Conservation (phyloP, 2,329 filamentous ascomycete species). For the Colletotrichum costaricense region DNA sequence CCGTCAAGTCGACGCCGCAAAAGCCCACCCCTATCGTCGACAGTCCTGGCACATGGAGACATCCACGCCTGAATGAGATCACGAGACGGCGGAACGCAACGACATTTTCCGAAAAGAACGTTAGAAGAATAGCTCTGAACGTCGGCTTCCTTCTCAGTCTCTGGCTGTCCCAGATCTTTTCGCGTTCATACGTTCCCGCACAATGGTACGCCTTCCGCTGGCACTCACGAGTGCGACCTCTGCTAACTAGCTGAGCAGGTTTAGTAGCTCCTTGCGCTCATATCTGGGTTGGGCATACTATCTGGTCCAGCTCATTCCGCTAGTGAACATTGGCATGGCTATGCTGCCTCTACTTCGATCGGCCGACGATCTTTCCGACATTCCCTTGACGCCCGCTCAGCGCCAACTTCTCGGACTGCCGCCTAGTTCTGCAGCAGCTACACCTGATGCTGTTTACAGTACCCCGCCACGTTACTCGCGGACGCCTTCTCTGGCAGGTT, state of each 20-base stretch:
- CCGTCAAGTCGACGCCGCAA: constrained; percentile 55
- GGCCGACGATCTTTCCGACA: constrained; percentile 85
- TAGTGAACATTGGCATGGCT: constrained; percentile 78
- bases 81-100: constrained; percentile 81
- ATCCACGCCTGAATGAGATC: constrained; percentile 91
- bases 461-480: constrained; percentile 90
- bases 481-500: constrained; percentile 74
- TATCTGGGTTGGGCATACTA: constrained; percentile 59
- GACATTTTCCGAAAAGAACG: constrained; percentile 82
- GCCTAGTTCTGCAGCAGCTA: constrained; percentile 70
- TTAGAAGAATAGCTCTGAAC: constrained; percentile 78
- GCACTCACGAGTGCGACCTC: not conserved
- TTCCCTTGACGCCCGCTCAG: constrained; percentile 90
- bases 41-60: constrained; percentile 86
- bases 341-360: constrained; percentile 78
- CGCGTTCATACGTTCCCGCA: constrained; percentile 49
- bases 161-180: constrained; percentile 49
- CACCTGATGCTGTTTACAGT: constrained; percentile 75
- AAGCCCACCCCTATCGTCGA: constrained; percentile 51
- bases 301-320: constrained; percentile 64
- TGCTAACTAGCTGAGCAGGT: constrained; percentile 15
- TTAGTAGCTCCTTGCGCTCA: constrained; percentile 24
- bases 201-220: constrained; percentile 49
- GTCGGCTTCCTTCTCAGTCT: constrained; percentile 57
- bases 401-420: constrained; percentile 85